These are phyloP conservation scores for Lactarius deliciosus DNA, from an alignment of 768 basidiomycete species.

Conservation along the genomic window DNA sequence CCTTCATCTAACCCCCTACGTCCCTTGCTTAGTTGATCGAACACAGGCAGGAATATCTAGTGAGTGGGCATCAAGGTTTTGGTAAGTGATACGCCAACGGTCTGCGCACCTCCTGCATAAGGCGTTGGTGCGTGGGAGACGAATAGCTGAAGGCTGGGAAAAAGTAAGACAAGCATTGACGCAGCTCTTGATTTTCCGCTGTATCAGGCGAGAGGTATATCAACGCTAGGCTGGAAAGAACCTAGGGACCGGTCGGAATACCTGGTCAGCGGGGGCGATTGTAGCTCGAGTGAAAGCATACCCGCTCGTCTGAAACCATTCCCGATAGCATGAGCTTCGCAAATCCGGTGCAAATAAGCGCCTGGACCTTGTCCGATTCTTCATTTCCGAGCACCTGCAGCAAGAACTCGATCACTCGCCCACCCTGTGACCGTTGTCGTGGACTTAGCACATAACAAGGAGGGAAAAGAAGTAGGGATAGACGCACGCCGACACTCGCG, in stretches of 20 bases:
- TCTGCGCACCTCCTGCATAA: constrained; percentile 63
- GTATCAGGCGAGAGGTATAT: constrained; percentile 82
- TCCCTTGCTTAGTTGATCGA: constrained; percentile 55
- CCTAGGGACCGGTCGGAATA: constrained; percentile 35
- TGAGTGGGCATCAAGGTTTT: not conserved
- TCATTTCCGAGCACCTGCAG: constrained; percentile 52
- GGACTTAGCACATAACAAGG: constrained; percentile 1
- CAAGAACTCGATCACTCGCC: constrained; percentile 68
- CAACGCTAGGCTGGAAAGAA: constrained; percentile 49
- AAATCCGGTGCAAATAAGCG: constrained; percentile 72
- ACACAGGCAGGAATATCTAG: constrained; percentile 72
- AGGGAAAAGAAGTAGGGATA: no score
- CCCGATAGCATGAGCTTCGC: constrained; percentile 84
- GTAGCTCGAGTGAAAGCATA: constrained; percentile 32
- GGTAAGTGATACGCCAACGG: not conserved
- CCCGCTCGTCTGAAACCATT: constrained; percentile 69
- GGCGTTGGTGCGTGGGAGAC: constrained; percentile 66
- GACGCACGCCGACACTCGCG: constrained; percentile 35
- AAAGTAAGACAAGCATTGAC: constrained; percentile 86
- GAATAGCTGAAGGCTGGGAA: constrained; percentile 86
- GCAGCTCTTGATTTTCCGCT: constrained; percentile 73
- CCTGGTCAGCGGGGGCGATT: not conserved
- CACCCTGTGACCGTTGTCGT: constrained; percentile 36
- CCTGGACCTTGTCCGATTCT: constrained; percentile 63
- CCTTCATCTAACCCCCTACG: constrained; percentile 68